Conservation (phyloP, 2,329 filamentous ascomycete species). For the Lachnellula arida region DNA sequence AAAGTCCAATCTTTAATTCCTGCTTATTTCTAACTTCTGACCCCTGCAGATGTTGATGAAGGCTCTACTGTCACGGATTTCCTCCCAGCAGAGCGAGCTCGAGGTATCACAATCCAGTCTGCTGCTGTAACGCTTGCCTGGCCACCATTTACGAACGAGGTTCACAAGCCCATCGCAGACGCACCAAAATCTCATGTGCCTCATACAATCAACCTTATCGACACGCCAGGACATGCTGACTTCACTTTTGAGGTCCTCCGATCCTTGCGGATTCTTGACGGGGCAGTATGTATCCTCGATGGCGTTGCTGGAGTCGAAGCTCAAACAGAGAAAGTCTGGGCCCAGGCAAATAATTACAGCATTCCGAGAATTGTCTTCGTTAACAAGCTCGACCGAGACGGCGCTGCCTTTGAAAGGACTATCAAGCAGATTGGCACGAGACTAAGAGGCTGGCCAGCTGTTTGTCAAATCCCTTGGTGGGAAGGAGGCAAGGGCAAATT, state of each 20-base stretch:
- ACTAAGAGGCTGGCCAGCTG: slow-evolving; percentile 77
- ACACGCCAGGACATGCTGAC: slow-evolving; percentile 94
- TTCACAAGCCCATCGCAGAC: slow-evolving; percentile 28
- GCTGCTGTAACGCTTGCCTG: slow-evolving; percentile 94
- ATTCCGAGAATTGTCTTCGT: slow-evolving; percentile 81
- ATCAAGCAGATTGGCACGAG: slow-evolving; percentile 80
- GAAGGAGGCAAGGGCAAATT: slow-evolving; percentile 67
- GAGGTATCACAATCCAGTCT: slow-evolving; percentile 96
- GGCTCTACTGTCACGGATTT: slow-evolving; percentile 98
- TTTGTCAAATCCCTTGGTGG: slow-evolving; percentile 97
- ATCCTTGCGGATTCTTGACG: slow-evolving; percentile 82
- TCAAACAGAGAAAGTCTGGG: slow-evolving; percentile 95
- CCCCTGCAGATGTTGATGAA: slow-evolving; percentile 72
- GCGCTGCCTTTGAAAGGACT: slow-evolving; percentile 76
- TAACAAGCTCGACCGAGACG: slow-evolving; percentile 82
- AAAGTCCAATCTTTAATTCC: too few relatives aligned
- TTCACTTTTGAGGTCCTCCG: slow-evolving; percentile 96
- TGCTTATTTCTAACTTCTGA: slow-evolving; percentile 2
- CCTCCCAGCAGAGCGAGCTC: slow-evolving; percentile 81
- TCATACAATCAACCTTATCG: slow-evolving; percentile 84
- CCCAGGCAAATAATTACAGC: slow-evolving; percentile 76
- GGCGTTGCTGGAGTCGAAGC: slow-evolving; percentile 93
- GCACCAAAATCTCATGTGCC: slow-evolving; percentile 47
- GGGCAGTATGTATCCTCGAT: slow-evolving; percentile 88
- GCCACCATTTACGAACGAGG: slow-evolving; percentile 53